Conservation (phyloP, 495 filamentous ascomycete genomes). For the Aspergillus diversus region DNA sequence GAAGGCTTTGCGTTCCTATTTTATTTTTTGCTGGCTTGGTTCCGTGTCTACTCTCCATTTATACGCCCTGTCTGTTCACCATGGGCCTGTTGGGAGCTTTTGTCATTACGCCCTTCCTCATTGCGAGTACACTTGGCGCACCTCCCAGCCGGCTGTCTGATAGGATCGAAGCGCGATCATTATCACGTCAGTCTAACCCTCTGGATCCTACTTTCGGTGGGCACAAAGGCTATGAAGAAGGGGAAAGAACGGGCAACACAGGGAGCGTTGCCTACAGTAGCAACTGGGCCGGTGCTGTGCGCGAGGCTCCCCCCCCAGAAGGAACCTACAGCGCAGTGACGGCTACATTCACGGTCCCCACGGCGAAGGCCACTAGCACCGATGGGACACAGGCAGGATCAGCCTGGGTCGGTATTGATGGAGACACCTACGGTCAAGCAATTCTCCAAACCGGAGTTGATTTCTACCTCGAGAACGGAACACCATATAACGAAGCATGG, state of each 20-base stretch:
- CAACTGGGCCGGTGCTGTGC: slow-evolving; percentile 65
- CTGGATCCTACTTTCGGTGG: slow-evolving; percentile 17
- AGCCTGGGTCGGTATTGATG: slow-evolving; percentile 53
- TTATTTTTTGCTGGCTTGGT: not conserved
- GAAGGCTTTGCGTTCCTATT: no score
- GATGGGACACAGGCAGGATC: slow-evolving; percentile 50
- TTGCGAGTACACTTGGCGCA: slow-evolving; percentile 33
- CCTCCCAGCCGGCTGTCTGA: slow-evolving; percentile 32
- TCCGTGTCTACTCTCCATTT: not conserved
- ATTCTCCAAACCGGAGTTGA: slow-evolving; percentile 52
- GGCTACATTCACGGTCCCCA: slow-evolving; percentile 59
- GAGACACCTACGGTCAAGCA: no score
- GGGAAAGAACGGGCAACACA: slow-evolving; percentile 24
- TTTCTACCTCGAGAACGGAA: slow-evolving; percentile 48
- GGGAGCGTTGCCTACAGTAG: slow-evolving; percentile 51
- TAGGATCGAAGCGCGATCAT: slow-evolving; percentile 32
- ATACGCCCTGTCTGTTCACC: slow-evolving; percentile 11
- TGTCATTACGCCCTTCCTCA: slow-evolving; percentile 30
- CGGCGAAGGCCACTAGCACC: slow-evolving; percentile 43
- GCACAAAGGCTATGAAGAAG: slow-evolving; percentile 23
- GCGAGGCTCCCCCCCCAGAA: slow-evolving; percentile 45
- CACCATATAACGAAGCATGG: slow-evolving; percentile 58
- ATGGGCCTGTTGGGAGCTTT: slow-evolving; percentile 35
- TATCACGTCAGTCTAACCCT: slow-evolving; percentile 32
- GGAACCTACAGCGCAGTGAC: slow-evolving; percentile 55